A percentile compares a stretch with the other conserved stretches of the same genome.
Conservation (phyloP, 495 filamentous ascomycete genomes). For the Penicillium chermesinum region DNA sequence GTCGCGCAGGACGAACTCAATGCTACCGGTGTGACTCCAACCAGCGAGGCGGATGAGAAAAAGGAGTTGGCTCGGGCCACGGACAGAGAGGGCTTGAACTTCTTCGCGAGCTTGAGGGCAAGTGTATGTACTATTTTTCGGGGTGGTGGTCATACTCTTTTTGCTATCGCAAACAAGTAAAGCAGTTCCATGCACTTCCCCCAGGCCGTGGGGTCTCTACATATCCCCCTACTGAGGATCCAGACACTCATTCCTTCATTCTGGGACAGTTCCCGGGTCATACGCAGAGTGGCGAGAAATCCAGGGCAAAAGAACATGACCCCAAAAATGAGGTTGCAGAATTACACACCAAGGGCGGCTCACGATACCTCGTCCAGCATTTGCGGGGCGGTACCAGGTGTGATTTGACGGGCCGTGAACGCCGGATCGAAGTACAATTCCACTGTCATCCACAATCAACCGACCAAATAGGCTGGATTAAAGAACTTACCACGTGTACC, state of each 20-base stretch:
- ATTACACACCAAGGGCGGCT: conserved; percentile 75
- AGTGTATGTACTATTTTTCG: conserved; percentile 83
- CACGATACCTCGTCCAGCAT: conserved; percentile 85
- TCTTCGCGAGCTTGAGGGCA: conserved; percentile 77
- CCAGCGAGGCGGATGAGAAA: conserved; percentile 62
- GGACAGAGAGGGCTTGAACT: conserved; percentile 82
- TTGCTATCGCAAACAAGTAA: conserved; percentile 83
- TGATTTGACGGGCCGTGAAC: conserved; percentile 80
- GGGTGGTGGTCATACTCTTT: conserved; percentile 98
- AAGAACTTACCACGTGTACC: conserved; percentile 87
- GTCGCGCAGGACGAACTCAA: conserved; percentile 44
- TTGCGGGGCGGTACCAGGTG: conserved; percentile 82
- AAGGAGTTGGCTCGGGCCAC: conserved; percentile 82
- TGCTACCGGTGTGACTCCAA: conserved; percentile 55
- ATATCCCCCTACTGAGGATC: conserved; percentile 70
- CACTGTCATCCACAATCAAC: conserved; percentile 80
- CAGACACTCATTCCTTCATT: conserved; percentile 69
- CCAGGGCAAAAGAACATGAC: conserved; percentile 28
- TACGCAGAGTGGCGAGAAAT: conserved; percentile 15
- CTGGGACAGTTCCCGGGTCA: conserved; percentile 56
- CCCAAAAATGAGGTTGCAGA: conserved; percentile 47
- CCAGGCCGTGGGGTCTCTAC: conserved; percentile 58
- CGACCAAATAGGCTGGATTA: conserved; percentile 91
- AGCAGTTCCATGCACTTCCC: conserved; percentile 86
- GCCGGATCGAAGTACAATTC: conserved; percentile 86